Evolutionary conservation across 2,329 filamentous ascomycete genomes (phyloP), one percentile per base, ranked within the genome.

Genomic region (Talaromyces islandicus): DNA sequence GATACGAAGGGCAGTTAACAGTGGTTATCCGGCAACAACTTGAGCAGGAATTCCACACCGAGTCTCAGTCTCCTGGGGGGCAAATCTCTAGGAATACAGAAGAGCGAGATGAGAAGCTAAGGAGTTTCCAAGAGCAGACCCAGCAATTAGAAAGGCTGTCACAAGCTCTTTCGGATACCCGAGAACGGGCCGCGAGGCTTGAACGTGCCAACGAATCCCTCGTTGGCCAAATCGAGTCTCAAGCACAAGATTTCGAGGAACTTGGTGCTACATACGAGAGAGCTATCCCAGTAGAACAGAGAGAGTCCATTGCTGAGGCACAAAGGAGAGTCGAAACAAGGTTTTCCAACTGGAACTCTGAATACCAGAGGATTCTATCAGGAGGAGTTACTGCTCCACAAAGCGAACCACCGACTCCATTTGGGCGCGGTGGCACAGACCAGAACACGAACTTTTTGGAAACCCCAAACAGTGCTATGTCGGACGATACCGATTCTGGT

Each of bases 21-120:
- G 43, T 3, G 5, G 4, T 11, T 11, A 24, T 21, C 71, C 7
- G 75, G 71, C 60, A 65, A 69, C 17, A 66, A 38, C 73, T 75
- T 66, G 71, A 68, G 54, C 71, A 77, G 54, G 69, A 69, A 1
- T 71, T 79, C 60, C 72, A 71, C 52, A 64, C 69, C 4, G 75
- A 77, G 59, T 68, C 74, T n/a, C 73, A 73, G 24, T 67, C 67
- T 46, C 70, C 71, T n/a, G 77, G 75, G 56, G 73, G 74, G 14
- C 71, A 75, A 21, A 65, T 69, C 7, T 75, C 75, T 19, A 78
- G 78, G 43, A 19, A 11, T 24, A 21, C 19, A 4, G 43, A 19
- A 46, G 43, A 46, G 19, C 19, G 19, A 10, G 43, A 46, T 17
- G 19, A 46, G n/a, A 46, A 19, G 11, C 21, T 24, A 14, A 24